Base-by-base conservation (phyloP, 2,329 filamentous ascomycete species). In the Cladophialophora yegresii region DNA sequence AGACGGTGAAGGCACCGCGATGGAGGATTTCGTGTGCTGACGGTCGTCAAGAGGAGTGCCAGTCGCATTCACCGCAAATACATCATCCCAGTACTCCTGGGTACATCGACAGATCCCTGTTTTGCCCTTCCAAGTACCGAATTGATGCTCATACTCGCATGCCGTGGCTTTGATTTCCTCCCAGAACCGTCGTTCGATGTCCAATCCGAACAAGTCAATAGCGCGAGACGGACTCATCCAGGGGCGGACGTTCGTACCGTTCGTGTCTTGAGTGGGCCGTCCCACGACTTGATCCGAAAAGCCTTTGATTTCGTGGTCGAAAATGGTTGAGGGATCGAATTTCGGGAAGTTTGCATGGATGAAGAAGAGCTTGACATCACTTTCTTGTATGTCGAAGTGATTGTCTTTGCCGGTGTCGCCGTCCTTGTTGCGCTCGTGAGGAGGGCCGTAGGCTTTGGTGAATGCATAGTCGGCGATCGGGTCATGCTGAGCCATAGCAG, bases 341-440 rank as follows among this genome's bases (percentile, higher is more conserved):
- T 79, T 79, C 30, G 76, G 76, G 57, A 73, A 74, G 62, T 78
- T 78, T 43, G 74, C 75, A 64, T 79, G 77, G 33, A 78, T 71
- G 66, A 79, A 79, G 54, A 77, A 77, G 7, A 77, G 73, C 1
- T 72, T 69, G 3, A 76, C 74, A 4, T 70, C 66, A 1, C 71
- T 69, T 2, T 73, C 72, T 10, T 68, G 40, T 13, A 62, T 59
- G 6, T 64, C 59, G 32, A 57, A 64, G 26, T 53, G 76, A 70
- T 75, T 70, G 68, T 68, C 61, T 47, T 71, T 70, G 63, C 71
- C 71, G 20, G 75, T 67, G 16, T 72, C 71, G 58, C 67, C 70
- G 36, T 70, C 54, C 68, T 73, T 45, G 73, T 51, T 67, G 53
- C 16, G 36, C 16, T 43, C 36, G 5, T 43, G 36, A 43, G 54